Evolutionary conservation across 2,329 filamentous ascomycete genomes (phyloP).

Genomic region (Venturia asperata): DNA sequence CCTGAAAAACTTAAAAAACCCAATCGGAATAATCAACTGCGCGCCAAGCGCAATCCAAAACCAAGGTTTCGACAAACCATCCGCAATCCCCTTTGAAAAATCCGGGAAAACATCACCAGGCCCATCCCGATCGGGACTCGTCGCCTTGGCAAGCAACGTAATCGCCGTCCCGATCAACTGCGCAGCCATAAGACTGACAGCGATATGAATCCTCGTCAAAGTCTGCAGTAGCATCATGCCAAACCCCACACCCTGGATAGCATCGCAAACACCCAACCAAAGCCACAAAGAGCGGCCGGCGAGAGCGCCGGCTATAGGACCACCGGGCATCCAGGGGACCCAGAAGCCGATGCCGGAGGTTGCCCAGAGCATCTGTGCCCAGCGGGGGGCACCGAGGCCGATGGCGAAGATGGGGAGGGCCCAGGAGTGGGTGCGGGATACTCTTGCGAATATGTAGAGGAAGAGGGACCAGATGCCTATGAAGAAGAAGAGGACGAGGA

Average conservation of each 20-base stretch:
- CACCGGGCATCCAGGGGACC: slow-evolving; percentile 53
- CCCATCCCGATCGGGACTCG: slow-evolving; percentile 54
- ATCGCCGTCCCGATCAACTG: slow-evolving; percentile 56
- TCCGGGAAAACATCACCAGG: slow-evolving; percentile 54
- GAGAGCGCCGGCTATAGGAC: slow-evolving; percentile 47
- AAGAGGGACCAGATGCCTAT: slow-evolving; percentile 49
- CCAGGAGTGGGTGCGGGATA: slow-evolving; percentile 57
- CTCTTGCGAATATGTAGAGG: slow-evolving; percentile 45
- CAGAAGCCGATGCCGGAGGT: slow-evolving; percentile 54
- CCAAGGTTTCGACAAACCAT: slow-evolving; percentile 42
- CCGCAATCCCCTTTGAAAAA: slow-evolving; percentile 44
- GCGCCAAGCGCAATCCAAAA: slow-evolving; percentile 56
- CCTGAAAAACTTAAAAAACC: slow-evolving; percentile 50
- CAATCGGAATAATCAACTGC: slow-evolving; percentile 53
- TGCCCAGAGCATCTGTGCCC: slow-evolving; percentile 64
- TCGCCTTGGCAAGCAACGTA: slow-evolving; percentile 55
- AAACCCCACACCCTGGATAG: slow-evolving; percentile 58
- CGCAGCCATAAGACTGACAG: slow-evolving; percentile 53
- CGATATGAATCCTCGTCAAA: slow-evolving; percentile 57
- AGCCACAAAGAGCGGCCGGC: slow-evolving; percentile 55
- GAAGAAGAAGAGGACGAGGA: slow-evolving; percentile 52
- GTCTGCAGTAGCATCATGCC: slow-evolving; percentile 63
- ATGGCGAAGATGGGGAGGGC: slow-evolving; percentile 61
- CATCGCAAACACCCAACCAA: slow-evolving; percentile 60
- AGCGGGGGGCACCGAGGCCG: slow-evolving; percentile 57